These are phyloP conservation scores for Coccomyxa subellipsoidea DNA, from an alignment of 163 green algal species.

Conservation along the genomic window DNA sequence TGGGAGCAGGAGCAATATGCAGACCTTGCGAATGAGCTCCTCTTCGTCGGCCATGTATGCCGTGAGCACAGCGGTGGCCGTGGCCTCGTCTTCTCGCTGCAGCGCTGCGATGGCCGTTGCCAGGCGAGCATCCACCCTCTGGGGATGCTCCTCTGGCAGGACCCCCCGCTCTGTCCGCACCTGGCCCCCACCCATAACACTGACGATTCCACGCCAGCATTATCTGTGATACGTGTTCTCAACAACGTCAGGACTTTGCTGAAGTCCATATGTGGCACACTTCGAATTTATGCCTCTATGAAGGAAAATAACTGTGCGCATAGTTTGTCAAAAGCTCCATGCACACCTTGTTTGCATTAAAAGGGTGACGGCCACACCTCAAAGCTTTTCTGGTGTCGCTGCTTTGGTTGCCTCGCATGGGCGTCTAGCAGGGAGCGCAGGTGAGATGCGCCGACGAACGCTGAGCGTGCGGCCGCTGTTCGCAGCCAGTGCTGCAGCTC, in stretches of 20 bases:
- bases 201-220: too few species aligned
- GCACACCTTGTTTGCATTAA: not conserved
- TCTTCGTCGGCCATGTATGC: conserved; percentile 29
- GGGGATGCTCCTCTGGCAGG: conserved; percentile 38
- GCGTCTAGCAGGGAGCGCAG: conserved; percentile 14
- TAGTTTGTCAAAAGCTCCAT: not conserved
- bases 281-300: not conserved
- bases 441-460: not conserved
- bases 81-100: conserved; percentile 3
- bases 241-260: too few species aligned
- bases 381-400: not conserved
- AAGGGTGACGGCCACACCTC: not conserved
- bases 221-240: too few species aligned
- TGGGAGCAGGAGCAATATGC: not conserved
- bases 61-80: not conserved
- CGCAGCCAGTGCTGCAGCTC: conserved; percentile 48
- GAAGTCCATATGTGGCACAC: conserved; percentile 4
- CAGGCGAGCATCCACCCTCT: conserved; percentile 20
- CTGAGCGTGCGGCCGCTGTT: conserved; percentile 9
- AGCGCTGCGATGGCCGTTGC: conserved; percentile 20
- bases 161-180: conserved; percentile 45
- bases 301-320: not conserved
- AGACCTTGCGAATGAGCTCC: not conserved
- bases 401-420: not conserved
- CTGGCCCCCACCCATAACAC: conserved; percentile 10